Conservation (phyloP, 176 grass and related monocot genomes). For the maize (Zea mays) region DNA sequence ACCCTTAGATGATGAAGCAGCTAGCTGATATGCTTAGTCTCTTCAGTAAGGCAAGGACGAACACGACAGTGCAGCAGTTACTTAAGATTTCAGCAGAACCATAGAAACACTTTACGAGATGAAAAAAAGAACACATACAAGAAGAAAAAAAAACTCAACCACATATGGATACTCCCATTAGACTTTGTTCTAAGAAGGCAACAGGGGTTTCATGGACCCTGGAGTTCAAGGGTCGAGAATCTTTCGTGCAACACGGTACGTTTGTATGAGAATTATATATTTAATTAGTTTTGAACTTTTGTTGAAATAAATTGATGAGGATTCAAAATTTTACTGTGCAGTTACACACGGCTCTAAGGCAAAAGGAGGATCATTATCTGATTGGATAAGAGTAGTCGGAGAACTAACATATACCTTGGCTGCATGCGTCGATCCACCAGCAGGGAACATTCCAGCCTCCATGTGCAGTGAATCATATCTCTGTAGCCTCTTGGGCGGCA, state of each 20-base stretch:
- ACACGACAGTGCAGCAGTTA: neutral
- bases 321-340: neutral
- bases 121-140: neutral
- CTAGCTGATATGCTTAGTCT: neutral
- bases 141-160: neutral
- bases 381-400: slow-evolving; percentile 18
- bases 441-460: slow-evolving; percentile 51
- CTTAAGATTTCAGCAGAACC: neutral
- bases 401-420: slow-evolving; percentile 45
- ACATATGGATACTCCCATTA: neutral
- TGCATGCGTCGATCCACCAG: slow-evolving; percentile 28
- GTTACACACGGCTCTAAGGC: neutral
- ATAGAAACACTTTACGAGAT: neutral
- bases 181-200: neutral
- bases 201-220: neutral
- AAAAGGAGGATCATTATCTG: neutral
- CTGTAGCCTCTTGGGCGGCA: slow-evolving; percentile 35
- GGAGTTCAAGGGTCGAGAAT: neutral
- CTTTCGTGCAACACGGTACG: neutral
- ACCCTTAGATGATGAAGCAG: slow-evolving; percentile 13
- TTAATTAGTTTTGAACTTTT: neutral
- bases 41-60: neutral
- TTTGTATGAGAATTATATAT: neutral
- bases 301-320: neutral
- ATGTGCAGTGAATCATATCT: slow-evolving; percentile 60